A percentile compares a stretch with the other conserved stretches of the same genome.
Conservation (phyloP, 179 eudicot genomes). For the Silene noctiflora region DNA sequence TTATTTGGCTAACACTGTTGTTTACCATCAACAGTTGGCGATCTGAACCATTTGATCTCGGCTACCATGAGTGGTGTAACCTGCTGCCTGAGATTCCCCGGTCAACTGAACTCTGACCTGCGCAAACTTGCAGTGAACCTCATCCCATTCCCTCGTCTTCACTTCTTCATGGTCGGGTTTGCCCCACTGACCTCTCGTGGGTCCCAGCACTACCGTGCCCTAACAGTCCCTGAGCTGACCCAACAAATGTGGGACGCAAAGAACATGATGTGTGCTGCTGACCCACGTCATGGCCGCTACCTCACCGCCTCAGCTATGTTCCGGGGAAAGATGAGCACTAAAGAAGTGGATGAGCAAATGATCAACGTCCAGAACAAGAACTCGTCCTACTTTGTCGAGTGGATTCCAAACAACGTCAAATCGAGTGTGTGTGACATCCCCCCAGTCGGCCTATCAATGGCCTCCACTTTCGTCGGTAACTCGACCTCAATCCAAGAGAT, state of each 20-base stretch:
- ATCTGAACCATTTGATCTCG: slow-evolving; percentile 30
- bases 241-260: slow-evolving; percentile 39
- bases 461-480: slow-evolving; percentile 85
- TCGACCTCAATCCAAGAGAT: slow-evolving; percentile 85
- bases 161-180: slow-evolving; percentile 39
- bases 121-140: slow-evolving; percentile 35
- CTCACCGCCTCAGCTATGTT: slow-evolving; percentile 42
- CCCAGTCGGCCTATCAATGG: slow-evolving; percentile 46
- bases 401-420: slow-evolving; percentile 42
- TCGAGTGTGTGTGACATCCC: slow-evolving; percentile 41
- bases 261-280: slow-evolving; percentile 43
- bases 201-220: slow-evolving; percentile 32
- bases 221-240: slow-evolving; percentile 37
- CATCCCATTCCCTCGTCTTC: slow-evolving; percentile 35
- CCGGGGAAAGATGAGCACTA: slow-evolving; percentile 37
- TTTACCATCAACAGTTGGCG: slow-evolving; percentile 26
- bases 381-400: slow-evolving; percentile 40
- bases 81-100: slow-evolving; percentile 33
- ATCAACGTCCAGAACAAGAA: slow-evolving; percentile 41
- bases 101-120: slow-evolving; percentile 34
- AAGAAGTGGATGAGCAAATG: slow-evolving; percentile 42
- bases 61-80: slow-evolving; percentile 40
- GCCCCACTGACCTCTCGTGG: slow-evolving; percentile 36
- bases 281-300: slow-evolving; percentile 37
- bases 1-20: neutral